Evolutionary conservation across 1,139 yeast species (phyloP).

Genomic region (Suhomyces bribrorum): DNA sequence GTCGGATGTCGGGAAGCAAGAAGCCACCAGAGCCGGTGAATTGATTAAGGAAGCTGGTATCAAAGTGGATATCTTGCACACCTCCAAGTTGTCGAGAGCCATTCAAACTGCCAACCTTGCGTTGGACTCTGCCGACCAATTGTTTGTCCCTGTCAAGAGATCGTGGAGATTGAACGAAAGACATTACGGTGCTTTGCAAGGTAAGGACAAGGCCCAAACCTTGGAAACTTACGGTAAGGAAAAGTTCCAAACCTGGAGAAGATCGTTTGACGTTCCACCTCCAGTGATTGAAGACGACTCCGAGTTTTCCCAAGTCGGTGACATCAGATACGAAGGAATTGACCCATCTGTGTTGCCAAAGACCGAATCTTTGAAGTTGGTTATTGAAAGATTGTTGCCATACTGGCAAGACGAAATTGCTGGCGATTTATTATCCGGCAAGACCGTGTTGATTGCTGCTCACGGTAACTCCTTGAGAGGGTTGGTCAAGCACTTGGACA

Average conservation of each 20-base stretch:
- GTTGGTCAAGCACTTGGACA: slow-evolving; percentile 93
- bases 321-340: slow-evolving; percentile 78
- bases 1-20: slow-evolving; percentile 81
- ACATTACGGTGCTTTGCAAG: slow-evolving; percentile 98
- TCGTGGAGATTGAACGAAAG: slow-evolving; percentile 98
- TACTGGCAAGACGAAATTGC: slow-evolving; percentile 97
- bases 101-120: slow-evolving; percentile 98
- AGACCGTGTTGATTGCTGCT: slow-evolving; percentile 92
- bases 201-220: slow-evolving; percentile 96
- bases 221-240: slow-evolving; percentile 86
- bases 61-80: slow-evolving; percentile 84
- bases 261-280: slow-evolving; percentile 97
- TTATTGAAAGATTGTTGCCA: slow-evolving; percentile 95
- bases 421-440: slow-evolving; percentile 78
- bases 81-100: slow-evolving; percentile 92
- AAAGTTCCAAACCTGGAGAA: slow-evolving; percentile 96
- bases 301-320: slow-evolving; percentile 82
- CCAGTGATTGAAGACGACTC: slow-evolving; percentile 80
- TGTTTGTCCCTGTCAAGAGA: slow-evolving; percentile 91
- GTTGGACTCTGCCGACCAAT: slow-evolving; percentile 82
- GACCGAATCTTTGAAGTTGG: slow-evolving; percentile 93
- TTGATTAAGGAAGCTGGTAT: slow-evolving; percentile 85
- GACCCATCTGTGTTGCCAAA: slow-evolving; percentile 87
- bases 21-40: slow-evolving; percentile 93
- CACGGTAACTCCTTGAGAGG: slow-evolving; percentile 99